Evolutionary conservation across 805 yeast genomes (phyloP), one percentile per base, ranked within the genome.

Genomic region (Helenozyma rhizophorensis): DNA sequence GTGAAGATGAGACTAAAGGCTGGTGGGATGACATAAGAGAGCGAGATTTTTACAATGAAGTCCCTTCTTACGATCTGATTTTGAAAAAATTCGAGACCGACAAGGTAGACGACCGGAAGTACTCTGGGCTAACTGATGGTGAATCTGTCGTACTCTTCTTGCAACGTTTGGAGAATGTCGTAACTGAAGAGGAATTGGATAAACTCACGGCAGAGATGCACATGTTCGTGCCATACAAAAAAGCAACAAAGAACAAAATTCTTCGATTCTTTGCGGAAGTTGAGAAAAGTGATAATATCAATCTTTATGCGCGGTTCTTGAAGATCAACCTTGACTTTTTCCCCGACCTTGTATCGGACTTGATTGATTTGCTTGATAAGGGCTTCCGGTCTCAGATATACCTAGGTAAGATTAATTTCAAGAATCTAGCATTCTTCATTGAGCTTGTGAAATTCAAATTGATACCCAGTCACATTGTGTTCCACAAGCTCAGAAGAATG

Each of bases 401-500:
- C 35, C 72, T 71, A 38, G 70, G 75, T 21, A 68, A 62, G 33
- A 55, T 80, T 30, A 75, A 75, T 41, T 74, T 78, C 43, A 71
- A 67, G 43, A 75, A 71, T 43, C 70, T 84, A 23, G 65, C 70
- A 14, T 81, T 83, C 45, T 78, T 84, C 43, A 63, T 78, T 30
- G 96, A 89, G 49, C 62, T 88, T 60, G 74, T 82, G 21, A 86
- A 84, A 51, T 88, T 88, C 53, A 76, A 73, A 44, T 55, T 87
- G 39, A 65, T 87, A 11, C 90, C 95, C 0, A 61, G 68, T n/a
- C 80, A 78, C 54, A 68, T 80, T 37, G 65, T 80, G 9, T 82
- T 86, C 51, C 89, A 87, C 54, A 83, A 81, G 50, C 69, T 88
- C 28, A 68, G 86, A 46, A 59, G 70, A 2, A 59, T 85, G 43